Percentiles rank a stretch among this genome's conserved stretches.
Conservation (phyloP, 164 flowering plant species). For the Malania oleifera region DNA sequence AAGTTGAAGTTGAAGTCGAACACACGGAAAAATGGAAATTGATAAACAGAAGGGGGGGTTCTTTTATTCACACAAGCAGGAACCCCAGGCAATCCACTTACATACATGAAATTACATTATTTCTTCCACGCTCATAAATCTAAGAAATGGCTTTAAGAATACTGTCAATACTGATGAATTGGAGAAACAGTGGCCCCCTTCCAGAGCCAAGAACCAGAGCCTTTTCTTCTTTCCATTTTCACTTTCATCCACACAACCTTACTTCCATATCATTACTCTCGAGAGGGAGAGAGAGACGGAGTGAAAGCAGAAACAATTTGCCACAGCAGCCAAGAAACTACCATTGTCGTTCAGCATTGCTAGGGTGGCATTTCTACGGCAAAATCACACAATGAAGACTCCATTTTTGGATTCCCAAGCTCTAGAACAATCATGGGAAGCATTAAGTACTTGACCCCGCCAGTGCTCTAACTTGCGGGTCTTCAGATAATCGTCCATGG, state of each 20-base stretch:
- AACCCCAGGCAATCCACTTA: constrained; percentile 29
- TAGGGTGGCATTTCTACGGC: neutral
- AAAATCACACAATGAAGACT: no score
- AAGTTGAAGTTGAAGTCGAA: no score
- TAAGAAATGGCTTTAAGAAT: constrained; percentile 29
- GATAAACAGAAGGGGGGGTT: constrained; percentile 19
- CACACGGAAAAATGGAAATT: neutral
- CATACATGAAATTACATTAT: constrained; percentile 34
- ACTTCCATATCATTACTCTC: constrained; percentile 13
- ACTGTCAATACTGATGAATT: neutral
- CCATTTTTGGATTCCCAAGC: no score
- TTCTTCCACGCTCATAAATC: constrained; percentile 26
- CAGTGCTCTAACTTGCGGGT: no score
- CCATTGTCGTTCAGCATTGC: neutral
- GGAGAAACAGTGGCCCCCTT: constrained; percentile 25
- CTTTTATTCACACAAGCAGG: constrained; percentile 35
- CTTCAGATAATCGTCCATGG: no score
- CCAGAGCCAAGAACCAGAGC: constrained; percentile 15
- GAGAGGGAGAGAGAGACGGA: constrained; percentile 1
- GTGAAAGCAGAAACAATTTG: constrained; percentile 11
- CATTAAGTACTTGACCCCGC: no score
- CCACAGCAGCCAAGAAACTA: neutral
- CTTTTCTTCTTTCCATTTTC: neutral
- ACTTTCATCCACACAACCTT: constrained; percentile 15
- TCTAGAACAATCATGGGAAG: no score